Evolutionary conservation across 169 alveolate species (phyloP).

Genomic region (Toxoplasma gondii): DNA sequence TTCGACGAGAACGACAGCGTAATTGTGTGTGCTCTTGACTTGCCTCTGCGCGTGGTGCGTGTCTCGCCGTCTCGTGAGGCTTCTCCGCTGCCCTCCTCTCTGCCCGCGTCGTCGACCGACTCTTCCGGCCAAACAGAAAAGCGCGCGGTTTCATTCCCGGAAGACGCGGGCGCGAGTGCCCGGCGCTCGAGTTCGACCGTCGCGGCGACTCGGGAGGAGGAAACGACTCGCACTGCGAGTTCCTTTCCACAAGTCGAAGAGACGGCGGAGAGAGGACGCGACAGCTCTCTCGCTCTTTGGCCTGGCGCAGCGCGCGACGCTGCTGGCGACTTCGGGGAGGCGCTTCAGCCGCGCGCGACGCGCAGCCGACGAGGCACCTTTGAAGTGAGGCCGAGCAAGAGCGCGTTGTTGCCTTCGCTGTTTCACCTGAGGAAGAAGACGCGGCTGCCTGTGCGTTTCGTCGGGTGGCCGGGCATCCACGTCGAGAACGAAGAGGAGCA

Average conservation of each 20-base stretch:
- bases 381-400: conserved; percentile 25
- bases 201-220: neutral
- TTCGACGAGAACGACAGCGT: conserved; percentile 52
- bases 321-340: neutral
- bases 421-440: conserved; percentile 32
- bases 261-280: no score
- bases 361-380: conserved; percentile 35
- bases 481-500: conserved; percentile 59
- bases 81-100: neutral
- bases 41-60: conserved; percentile 48
- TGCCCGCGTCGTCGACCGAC: no score
- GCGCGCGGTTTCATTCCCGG: no score
- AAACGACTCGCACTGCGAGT: neutral
- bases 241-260: no score
- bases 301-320: neutral
- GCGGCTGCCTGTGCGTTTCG: conserved; percentile 47
- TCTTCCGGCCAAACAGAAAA: no score
- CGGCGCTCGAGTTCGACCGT: no score
- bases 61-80: neutral
- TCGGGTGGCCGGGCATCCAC: conserved; percentile 70
- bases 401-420: conserved; percentile 44
- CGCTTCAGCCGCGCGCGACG: conserved; percentile 3
- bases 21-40: conserved; percentile 33
- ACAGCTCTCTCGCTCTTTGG: no score
- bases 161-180: no score